Conservation (phyloP, 2,329 filamentous ascomycete species). For the Claviceps pazoutovae region DNA sequence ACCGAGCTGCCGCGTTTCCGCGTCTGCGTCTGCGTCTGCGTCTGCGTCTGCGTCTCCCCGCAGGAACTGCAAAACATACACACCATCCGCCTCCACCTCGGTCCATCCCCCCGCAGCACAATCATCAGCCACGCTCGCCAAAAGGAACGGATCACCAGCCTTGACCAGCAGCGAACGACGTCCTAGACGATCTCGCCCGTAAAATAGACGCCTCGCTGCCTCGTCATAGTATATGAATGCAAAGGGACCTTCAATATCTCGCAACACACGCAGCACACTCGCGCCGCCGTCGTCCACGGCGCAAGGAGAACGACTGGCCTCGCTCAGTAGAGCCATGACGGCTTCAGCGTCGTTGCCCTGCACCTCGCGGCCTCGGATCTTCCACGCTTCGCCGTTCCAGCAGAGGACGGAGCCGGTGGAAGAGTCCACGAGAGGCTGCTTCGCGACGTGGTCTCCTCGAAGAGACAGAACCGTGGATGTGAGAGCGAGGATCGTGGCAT, state of each 20-base stretch:
- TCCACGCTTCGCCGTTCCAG: slow-evolving; percentile 98
- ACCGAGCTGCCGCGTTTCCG: slow-evolving; percentile 1
- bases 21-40: not conserved
- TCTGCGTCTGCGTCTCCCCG: not conserved
- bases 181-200: slow-evolving; percentile 76
- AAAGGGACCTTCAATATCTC: slow-evolving; percentile 65
- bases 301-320: slow-evolving; percentile 20
- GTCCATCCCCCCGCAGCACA: slow-evolving; percentile 40
- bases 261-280: slow-evolving; percentile 36
- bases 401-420: slow-evolving; percentile 55
- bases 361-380: slow-evolving; percentile 43
- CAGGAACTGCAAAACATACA: slow-evolving; percentile 53
- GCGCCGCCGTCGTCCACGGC: slow-evolving; percentile 8
- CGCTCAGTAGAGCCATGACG: slow-evolving; percentile 47
- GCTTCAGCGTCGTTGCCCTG: slow-evolving; percentile 63
- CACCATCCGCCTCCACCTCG: slow-evolving; percentile 74
- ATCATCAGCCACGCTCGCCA: slow-evolving; percentile 57
- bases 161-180: slow-evolving; percentile 64
- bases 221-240: slow-evolving; percentile 76
- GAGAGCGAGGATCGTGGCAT: slow-evolving; percentile 40
- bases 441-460: slow-evolving; percentile 56
- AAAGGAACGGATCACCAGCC: slow-evolving; percentile 32
- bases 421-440: slow-evolving; percentile 56
- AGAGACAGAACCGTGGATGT: slow-evolving; percentile 81
- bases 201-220: slow-evolving; percentile 50